Percentiles rank a stretch among this genome's conserved stretches.
Conservation (phyloP, 192 early-diverging fungal species). For the Linnemannia exigua region DNA sequence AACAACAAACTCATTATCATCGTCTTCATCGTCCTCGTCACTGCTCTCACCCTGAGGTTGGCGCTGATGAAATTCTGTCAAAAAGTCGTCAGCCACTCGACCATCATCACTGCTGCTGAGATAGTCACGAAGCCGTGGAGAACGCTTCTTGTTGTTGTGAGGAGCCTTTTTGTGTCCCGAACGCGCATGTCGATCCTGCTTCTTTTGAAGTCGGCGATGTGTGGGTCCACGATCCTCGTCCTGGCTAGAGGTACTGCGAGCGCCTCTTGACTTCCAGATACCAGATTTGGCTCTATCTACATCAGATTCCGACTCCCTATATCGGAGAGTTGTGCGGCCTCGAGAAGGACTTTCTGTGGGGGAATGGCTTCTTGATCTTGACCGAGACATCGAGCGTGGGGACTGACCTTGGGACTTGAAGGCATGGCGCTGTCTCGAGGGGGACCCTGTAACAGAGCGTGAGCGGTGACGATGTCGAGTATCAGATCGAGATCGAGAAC, state of each 20-base stretch:
- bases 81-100: constrained; percentile 59
- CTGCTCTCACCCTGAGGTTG: constrained; percentile 50
- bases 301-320: constrained; percentile 27
- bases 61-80: constrained; percentile 61
- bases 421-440: constrained; percentile 4
- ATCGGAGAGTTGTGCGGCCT: constrained; percentile 18
- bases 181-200: constrained; percentile 4
- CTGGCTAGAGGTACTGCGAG: constrained; percentile 36
- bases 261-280: constrained; percentile 21
- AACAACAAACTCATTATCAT: constrained; percentile 41
- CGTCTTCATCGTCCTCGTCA: constrained; percentile 33
- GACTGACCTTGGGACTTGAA: constrained; percentile 21
- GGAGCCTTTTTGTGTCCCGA: constrained; percentile 13
- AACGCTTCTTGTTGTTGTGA: constrained; percentile 32
- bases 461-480: constrained; percentile 30
- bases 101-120: constrained; percentile 63
- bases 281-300: constrained; percentile 13
- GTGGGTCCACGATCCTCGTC: constrained; percentile 40
- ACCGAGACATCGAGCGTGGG: constrained; percentile 8
- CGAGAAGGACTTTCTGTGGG: constrained; percentile 33
- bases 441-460: constrained; percentile 22
- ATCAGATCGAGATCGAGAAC: constrained; percentile 25
- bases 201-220: constrained; percentile 25
- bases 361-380: constrained; percentile 26
- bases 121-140: constrained; percentile 62